Percentiles rank a stretch among this genome's conserved stretches.
phyloP scores from a whole-genome alignment of 106 monocot genomes.

The Platanthera zijinensis region DNA sequence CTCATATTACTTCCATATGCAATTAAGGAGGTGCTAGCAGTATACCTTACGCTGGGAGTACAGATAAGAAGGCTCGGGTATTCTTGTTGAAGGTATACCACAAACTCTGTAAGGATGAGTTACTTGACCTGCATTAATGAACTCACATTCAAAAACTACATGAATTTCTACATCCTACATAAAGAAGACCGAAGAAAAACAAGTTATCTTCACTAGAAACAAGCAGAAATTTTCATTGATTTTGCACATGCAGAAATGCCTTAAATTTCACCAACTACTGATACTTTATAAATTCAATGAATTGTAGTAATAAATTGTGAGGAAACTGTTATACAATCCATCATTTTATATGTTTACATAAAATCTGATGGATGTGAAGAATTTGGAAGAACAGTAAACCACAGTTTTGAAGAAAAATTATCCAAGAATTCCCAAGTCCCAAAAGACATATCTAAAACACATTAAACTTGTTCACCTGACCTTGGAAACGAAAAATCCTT shows the following conservation, averaged over 20 bases:
- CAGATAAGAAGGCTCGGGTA: slow-evolving; percentile 9
- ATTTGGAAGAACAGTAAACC: neutral
- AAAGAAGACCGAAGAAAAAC: neutral
- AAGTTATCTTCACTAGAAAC: neutral
- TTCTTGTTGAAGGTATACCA: slow-evolving; percentile 14
- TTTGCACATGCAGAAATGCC: neutral
- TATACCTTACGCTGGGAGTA: slow-evolving; percentile 30
- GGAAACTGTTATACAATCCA: neutral
- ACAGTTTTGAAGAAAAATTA: neutral
- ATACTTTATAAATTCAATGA: neutral
- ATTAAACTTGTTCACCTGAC: slow-evolving; percentile 2
- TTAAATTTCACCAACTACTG: neutral
- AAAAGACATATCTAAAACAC: neutral
- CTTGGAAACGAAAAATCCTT: slow-evolving; percentile 5
- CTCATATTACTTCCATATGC: neutral
- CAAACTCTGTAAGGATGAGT: slow-evolving; percentile 11
- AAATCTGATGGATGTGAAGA: neutral
- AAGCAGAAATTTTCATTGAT: neutral
- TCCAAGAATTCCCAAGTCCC: neutral
- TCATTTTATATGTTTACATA: neutral
- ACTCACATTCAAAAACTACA: neutral
- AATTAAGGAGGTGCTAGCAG: neutral
- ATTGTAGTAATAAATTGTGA: neutral
- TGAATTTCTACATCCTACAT: neutral
- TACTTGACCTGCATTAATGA: slow-evolving; percentile 20